Base-by-base conservation (phyloP, 805 yeast genomes). In the Suhomyces sp. region DNA sequence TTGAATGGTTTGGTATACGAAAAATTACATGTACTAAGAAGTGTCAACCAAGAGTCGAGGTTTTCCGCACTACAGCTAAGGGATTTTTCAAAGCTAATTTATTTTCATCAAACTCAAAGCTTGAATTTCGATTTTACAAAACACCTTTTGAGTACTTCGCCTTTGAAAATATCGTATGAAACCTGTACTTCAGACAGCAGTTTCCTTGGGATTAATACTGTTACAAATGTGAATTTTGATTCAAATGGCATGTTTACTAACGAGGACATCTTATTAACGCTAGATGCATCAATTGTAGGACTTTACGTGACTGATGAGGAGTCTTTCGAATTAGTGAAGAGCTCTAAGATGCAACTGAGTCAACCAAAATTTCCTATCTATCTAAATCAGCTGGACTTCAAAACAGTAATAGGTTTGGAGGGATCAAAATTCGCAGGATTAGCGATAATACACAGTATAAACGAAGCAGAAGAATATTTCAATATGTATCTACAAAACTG, bases 391-490 rank as follows among this genome's bases (percentile, higher is more conserved):
- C 40, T 60, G 2, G 51, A 58, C 5, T 57, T 58, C 5, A 60
- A 55, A 15, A 9, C 49, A 5, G 17, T 46, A 5, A 17, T 33
- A 10, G 29, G 23, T 9, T 50, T 29, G 6, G 27, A 42, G 17
- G 42, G 42, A 38, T 36, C 31, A 9, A 24, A 27, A 22, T 83
- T 79, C 55, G 57, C 76, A 17, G 86, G 88, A 0, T 66, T 87
- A 33, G 84, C 81, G 1, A 71, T 89, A 47, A 74, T 90, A 0
- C 97, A 90, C 62, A 86, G 93, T 1, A 68, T 89, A 10, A 79
- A 85, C 57, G 53, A 56, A 0, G 52, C 55, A 0, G 61, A 68
- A 1, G 61, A 70, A 8, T 56, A 70, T 13, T 60, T 88, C 44
- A 84, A 87, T 53, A 48, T 90, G 1, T 84, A 87, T 59, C 69